A percentile compares a stretch with the other conserved stretches of the same genome.
These are phyloP conservation scores for Sclerotinia nivalis DNA, from an alignment of 2,329 filamentous ascomycete genomes.

Conservation along the genomic window DNA sequence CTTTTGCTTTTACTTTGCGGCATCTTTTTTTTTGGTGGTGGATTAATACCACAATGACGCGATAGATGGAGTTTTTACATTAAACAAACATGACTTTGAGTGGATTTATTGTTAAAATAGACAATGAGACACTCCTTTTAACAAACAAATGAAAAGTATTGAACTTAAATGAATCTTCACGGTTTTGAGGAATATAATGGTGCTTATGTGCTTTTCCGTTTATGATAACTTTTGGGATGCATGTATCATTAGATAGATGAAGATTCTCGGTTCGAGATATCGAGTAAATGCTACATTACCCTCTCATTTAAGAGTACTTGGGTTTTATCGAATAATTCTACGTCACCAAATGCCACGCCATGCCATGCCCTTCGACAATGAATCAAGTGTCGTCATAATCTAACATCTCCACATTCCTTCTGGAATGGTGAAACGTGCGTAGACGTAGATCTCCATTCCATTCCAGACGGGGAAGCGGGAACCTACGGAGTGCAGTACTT, in stretches of 20 bases:
- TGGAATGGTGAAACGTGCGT: neutral
- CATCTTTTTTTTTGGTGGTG: slow-evolving; percentile 12
- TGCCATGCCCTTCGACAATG: neutral
- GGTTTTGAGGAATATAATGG: neutral
- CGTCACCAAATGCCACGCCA: neutral
- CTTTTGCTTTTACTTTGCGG: slow-evolving; percentile 9
- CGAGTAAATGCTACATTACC: too few species aligned
- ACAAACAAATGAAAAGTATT: neutral
- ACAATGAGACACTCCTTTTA: neutral
- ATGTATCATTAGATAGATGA: too few species aligned
- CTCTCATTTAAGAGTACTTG: too few species aligned
- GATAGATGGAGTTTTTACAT: slow-evolving; percentile 19
- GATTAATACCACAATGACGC: slow-evolving; percentile 5
- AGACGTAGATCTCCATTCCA: neutral
- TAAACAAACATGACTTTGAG: slow-evolving; percentile 5
- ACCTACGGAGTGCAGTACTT: neutral
- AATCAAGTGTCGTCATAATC: slow-evolving; percentile 1
- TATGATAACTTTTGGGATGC: neutral
- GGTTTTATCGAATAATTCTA: neutral
- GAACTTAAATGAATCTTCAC: neutral
- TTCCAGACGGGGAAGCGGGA: neutral
- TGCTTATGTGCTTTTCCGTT: neutral
- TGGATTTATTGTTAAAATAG: slow-evolving; percentile 6
- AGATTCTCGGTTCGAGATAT: too few species aligned
- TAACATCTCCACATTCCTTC: neutral